Evolutionary conservation across 1,139 yeast genomes (phyloP).

Genomic region (Candida sp.): DNA sequence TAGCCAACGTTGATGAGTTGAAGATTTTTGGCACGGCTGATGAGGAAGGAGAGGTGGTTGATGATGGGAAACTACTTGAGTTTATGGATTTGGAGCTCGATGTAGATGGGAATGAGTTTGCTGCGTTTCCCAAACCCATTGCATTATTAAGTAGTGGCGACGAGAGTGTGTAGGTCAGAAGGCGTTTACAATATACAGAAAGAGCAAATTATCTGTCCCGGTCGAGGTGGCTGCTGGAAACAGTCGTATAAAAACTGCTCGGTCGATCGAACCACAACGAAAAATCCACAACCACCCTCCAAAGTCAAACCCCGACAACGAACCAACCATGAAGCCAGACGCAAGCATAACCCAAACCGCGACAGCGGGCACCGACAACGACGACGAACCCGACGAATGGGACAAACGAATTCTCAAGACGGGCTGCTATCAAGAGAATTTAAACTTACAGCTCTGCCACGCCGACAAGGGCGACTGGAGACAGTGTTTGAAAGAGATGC

Average conservation of each 20-base stretch:
- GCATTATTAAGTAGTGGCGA: background rate
- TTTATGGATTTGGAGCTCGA: background rate
- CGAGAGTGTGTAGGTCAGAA: too few species aligned
- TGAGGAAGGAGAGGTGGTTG: background rate
- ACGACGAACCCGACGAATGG: conserved; percentile 76
- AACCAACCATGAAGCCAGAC: conserved; percentile 7
- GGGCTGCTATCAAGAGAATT: conserved; percentile 75
- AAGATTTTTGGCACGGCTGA: background rate
- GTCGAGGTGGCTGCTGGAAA: too few species aligned
- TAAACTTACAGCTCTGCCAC: conserved; percentile 71
- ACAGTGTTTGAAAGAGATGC: conserved; percentile 68
- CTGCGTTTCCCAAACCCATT: conserved; percentile 1
- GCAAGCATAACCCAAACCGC: background rate
- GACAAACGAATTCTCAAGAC: conserved; percentile 73
- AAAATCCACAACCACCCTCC: background rate
- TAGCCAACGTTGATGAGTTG: conserved; percentile 3
- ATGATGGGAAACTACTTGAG: conserved; percentile 1
- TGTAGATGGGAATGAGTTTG: background rate
- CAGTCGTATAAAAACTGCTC: background rate
- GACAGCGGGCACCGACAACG: conserved; percentile 24
- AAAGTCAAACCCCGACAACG: background rate
- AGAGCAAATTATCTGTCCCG: too few species aligned
- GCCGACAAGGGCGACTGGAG: conserved; percentile 87
- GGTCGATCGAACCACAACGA: background rate
- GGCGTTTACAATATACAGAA: too few species aligned